These are phyloP conservation scores for Ophiostoma tasmaniense DNA, from an alignment of 2,329 filamentous ascomycete species.

Conservation along the genomic window DNA sequence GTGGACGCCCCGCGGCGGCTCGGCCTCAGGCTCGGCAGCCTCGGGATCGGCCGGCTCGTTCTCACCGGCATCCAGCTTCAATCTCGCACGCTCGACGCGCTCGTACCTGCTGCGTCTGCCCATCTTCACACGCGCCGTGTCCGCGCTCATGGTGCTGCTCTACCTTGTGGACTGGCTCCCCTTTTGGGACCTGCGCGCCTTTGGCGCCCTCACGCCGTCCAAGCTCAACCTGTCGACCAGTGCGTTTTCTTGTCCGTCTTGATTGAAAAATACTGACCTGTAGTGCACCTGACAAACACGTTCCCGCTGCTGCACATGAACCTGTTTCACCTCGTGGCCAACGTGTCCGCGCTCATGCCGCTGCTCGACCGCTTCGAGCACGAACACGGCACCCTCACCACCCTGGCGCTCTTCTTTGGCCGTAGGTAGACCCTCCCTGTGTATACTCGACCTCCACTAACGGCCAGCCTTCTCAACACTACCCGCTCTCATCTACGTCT, in stretches of 20 bases:
- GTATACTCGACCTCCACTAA: neutral
- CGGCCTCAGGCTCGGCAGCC: neutral
- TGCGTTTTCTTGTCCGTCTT: conserved; percentile 36
- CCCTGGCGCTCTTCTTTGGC: conserved; percentile 80
- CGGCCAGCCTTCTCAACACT: conserved; percentile 63
- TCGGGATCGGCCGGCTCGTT: neutral
- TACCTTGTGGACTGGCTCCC: conserved; percentile 63
- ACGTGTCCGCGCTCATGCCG: conserved; percentile 73
- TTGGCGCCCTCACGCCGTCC: conserved; percentile 70
- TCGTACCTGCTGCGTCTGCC: conserved; percentile 81
- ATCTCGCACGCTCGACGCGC: conserved; percentile 57
- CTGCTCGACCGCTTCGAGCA: conserved; percentile 87
- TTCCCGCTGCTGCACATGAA: conserved; percentile 80
- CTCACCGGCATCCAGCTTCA: conserved; percentile 42
- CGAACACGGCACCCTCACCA: conserved; percentile 83
- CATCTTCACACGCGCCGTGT: conserved; percentile 67
- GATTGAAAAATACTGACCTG: neutral
- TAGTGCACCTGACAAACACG: conserved; percentile 89
- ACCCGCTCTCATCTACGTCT: conserved; percentile 71
- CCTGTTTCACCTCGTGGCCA: conserved; percentile 72
- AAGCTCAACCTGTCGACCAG: conserved; percentile 63
- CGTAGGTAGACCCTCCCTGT: conserved; percentile 48
- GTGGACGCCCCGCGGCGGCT: conserved; percentile 16
- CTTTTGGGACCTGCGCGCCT: conserved; percentile 63
- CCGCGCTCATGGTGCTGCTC: conserved; percentile 57